Conservation (phyloP, 2,329 filamentous ascomycete genomes). For the Alternaria sp. region DNA sequence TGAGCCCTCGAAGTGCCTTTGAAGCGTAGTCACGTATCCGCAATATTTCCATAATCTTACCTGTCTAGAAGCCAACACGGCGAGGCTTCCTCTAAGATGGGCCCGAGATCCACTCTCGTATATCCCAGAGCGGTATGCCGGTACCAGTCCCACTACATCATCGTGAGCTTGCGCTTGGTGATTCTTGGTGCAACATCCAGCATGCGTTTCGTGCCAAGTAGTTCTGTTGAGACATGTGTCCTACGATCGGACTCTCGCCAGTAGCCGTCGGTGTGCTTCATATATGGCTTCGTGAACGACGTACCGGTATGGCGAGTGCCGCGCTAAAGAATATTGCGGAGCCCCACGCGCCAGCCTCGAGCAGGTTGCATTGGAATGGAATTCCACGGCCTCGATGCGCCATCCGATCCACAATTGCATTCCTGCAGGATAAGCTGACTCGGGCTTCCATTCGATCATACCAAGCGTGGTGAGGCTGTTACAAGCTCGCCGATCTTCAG, state of each 20-base stretch:
- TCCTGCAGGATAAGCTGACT: slow-evolving; percentile 3
- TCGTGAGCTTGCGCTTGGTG: neutral
- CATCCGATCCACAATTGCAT: neutral
- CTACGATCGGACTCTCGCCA: neutral
- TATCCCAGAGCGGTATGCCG: slow-evolving; percentile 13
- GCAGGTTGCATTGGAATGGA: slow-evolving; percentile 6
- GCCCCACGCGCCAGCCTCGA: slow-evolving; percentile 2
- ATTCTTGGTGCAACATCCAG: neutral
- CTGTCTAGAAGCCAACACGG: neutral
- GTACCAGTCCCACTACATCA: neutral
- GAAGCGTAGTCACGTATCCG: neutral
- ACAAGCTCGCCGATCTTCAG: slow-evolving; percentile 15
- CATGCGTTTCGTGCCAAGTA: neutral
- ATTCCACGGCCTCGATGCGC: slow-evolving; percentile 6
- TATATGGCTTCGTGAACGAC: neutral
- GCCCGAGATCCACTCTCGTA: slow-evolving; percentile 5
- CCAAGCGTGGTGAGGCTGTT: slow-evolving; percentile 5
- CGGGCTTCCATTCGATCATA: neutral
- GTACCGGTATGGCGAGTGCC: slow-evolving; percentile 2
- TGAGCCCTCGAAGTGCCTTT: neutral
- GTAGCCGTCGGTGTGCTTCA: neutral
- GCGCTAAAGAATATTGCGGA: neutral
- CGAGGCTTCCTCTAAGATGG: slow-evolving; percentile 1
- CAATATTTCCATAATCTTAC: neutral
- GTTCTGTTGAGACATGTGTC: neutral